These are phyloP conservation scores for Solanum clarkiae DNA, from an alignment of 257 asterid genomes.

Conservation along the genomic window DNA sequence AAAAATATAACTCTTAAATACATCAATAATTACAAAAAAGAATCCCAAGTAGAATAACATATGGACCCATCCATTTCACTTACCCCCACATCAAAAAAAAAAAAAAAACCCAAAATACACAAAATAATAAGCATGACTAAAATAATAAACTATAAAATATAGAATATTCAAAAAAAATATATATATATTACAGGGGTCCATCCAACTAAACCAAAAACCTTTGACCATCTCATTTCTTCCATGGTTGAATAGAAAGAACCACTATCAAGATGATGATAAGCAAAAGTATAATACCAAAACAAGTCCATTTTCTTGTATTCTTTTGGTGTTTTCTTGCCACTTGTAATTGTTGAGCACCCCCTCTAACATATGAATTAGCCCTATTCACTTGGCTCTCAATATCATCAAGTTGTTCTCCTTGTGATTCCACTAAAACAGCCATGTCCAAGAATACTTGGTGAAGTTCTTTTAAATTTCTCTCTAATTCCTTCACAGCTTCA, in stretches of 20 bases:
- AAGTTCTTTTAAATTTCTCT: constrained; percentile 26
- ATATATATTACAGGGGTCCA: not conserved
- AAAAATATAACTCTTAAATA: not conserved
- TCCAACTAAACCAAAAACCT: not conserved
- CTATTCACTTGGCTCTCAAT: constrained; percentile 32
- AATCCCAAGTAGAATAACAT: not conserved
- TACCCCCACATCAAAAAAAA: not conserved
- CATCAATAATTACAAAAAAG: not conserved
- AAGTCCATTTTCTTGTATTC: constrained; percentile 35
- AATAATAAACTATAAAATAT: not conserved
- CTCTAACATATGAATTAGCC: constrained; percentile 24
- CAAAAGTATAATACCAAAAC: constrained; percentile 22
- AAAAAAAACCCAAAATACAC: not conserved
- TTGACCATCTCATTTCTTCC: constrained; percentile 14
- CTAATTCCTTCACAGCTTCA: constrained; percentile 37
- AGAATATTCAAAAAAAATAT: not conserved
- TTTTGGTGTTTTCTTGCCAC: constrained; percentile 33
- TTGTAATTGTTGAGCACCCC: constrained; percentile 19
- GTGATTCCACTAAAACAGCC: constrained; percentile 29
- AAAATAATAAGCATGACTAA: not conserved
- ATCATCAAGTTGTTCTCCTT: constrained; percentile 31
- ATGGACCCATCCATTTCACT: not conserved
- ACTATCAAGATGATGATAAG: constrained; percentile 22
- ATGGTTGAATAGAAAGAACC: constrained; percentile 33
- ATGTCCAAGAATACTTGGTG: constrained; percentile 34